Percentiles rank a stretch among this genome's conserved stretches.
Conservation (phyloP, 352 stramenopile genomes). For the Aphanomyces euteiches region DNA sequence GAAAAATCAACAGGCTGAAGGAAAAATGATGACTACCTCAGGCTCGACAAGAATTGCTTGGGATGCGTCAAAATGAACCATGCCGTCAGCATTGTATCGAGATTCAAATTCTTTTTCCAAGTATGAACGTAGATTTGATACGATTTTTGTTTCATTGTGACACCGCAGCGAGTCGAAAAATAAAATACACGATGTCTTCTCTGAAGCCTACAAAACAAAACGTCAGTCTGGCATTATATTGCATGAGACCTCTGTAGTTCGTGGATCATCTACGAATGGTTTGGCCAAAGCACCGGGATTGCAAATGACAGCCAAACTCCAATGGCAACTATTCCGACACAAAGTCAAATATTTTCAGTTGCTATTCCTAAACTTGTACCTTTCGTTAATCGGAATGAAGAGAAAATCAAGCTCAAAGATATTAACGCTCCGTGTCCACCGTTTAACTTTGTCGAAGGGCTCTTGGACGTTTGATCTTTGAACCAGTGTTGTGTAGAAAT, state of each 20-base stretch:
- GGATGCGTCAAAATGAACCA: background rate
- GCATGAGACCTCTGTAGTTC: slow-evolving; percentile 14
- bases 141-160: slow-evolving; percentile 88
- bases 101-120: slow-evolving; percentile 73
- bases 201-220: too few species aligned
- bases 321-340: slow-evolving; percentile 67
- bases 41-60: slow-evolving; percentile 50
- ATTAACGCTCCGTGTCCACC: slow-evolving; percentile 81
- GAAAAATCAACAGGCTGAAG: too few species aligned
- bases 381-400: slow-evolving; percentile 89
- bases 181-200: slow-evolving; percentile 63
- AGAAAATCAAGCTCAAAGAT: slow-evolving; percentile 84
- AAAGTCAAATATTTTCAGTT: background rate
- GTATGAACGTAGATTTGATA: slow-evolving; percentile 78
- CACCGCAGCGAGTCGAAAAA: slow-evolving; percentile 95
- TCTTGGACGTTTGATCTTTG: slow-evolving; percentile 32
- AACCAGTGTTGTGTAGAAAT: slow-evolving; percentile 92
- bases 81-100: slow-evolving; percentile 29
- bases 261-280: slow-evolving; percentile 11
- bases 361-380: slow-evolving; percentile 36
- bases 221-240: background rate
- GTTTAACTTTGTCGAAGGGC: slow-evolving; percentile 39
- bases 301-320: slow-evolving; percentile 84
- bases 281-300: slow-evolving; percentile 54
- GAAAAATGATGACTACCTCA: slow-evolving; percentile 43